Base-by-base conservation (phyloP, 768 basidiomycete genomes). In the Trametes elegans region DNA sequence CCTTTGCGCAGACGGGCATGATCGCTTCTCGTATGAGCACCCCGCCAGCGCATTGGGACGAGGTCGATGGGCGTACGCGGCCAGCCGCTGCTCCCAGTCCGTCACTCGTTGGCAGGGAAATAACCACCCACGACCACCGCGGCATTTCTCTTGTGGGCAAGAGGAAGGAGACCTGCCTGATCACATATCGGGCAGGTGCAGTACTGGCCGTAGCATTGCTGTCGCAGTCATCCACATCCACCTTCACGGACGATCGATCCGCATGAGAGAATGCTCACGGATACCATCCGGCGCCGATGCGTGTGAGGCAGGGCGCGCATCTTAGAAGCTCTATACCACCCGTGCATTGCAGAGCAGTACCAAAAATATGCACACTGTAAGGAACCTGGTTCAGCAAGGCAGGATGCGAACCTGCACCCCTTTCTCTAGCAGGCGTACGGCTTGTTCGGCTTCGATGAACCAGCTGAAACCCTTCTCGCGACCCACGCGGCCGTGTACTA, bases 381-480 rank as follows among this genome's bases (percentile, higher is more conserved):
- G 28, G 48, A 27, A 18, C 16, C 18, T 46, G 31, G 19, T 11
- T 71, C 55, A 79, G 55, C 74, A 79, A 16, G 86, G 81, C 34
- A 79, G 62, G 13, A 83, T 68, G 7, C 76, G 68, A 34, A 90
- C 74, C n/a, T 62, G 66, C 2, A 74, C 70, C 6, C 77, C 82
- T 23, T 72, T 70, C 55, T 85, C 79, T 31, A 90, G 67, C n/a
- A 89, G 82, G 18, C 70, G 71, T 24, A 82, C 76, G 0, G 79
- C 75, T 68, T 90, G 89, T 0, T 71, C 71, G 6, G 83, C 77
- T 62, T 85, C 82, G 10, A 73, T 76, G 68, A 92, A 91, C 87
- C 88, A 90, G 54, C 81, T 80, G 48, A 83, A 73, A 1, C 89
- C 88, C 66, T 92, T 92, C 11, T 73, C 66, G 42, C 76, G 73